Base-by-base conservation (phyloP, 257 asterid species). In the Sherardia arvensis region DNA sequence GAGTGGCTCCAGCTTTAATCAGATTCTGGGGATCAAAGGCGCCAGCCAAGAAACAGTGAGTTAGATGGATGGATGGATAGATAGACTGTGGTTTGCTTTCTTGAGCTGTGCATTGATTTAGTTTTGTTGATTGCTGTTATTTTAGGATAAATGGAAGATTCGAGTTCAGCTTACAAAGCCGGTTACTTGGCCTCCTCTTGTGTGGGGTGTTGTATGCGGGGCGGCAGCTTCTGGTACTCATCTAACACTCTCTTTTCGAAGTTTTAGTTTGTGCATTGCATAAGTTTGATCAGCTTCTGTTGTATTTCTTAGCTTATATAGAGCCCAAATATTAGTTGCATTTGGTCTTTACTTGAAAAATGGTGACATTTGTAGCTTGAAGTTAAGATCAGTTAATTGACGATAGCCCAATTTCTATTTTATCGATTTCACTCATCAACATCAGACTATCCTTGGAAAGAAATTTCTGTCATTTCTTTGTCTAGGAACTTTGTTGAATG, bases 121-220 rank as follows among this genome's bases (percentile, higher is more conserved):
- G 28, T 2, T 0, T 8, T 23, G 18, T 40, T 56, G 56, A 26
- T 47, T 28, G 3, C 49, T 22, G 40, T 59, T 62, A 62, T 48
- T 57, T 38, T 78, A 91, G 98, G 78, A 91, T 73, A 91, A 64
- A 74, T 91, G 96, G 98, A 91, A 86, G 76, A 91, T 91, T 49
- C 85, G 95, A 61, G 82, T 91, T 75, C 98, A 91, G 72, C 94
- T 91, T 59, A 88, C 81, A n/a, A 91, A 91, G 74, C 96, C 96
- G 20, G 95, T 91, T 60, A 91, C 98, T 55, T 88, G 98, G 98
- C 98, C 98, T 67, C 98, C 96, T 22, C 96, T 91, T 69, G 47
- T 91, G 45, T 91, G 98, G 96, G 98, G 98, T 23, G 91, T 91
- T 68, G 98, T 88, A 67, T 91, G 98, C 71, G 98, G 98, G 56